Percentiles rank a stretch among this genome's conserved stretches.
These are phyloP conservation scores for Paramyrothecium sp. DNA, from an alignment of 2,329 filamentous ascomycete species.

Conservation along the genomic window DNA sequence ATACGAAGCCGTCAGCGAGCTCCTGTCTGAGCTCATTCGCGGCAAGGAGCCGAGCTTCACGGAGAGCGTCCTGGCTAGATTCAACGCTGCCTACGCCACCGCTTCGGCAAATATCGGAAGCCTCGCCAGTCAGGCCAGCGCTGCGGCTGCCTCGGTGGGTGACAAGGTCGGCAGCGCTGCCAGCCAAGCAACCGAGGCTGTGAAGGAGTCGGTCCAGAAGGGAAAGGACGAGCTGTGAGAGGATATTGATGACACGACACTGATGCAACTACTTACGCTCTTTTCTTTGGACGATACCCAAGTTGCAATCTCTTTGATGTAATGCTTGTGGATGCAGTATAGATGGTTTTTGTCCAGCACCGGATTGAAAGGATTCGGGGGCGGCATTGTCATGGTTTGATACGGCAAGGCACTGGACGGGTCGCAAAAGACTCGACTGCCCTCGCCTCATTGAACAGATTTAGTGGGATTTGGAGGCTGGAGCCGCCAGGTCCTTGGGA, in stretches of 20 bases:
- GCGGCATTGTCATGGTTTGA: too few species aligned
- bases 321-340: too few species aligned
- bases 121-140: conserved; percentile 31
- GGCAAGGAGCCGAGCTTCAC: conserved; percentile 81
- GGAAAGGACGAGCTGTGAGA: conserved; percentile 40
- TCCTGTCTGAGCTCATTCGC: conserved; percentile 73
- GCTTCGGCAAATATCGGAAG: conserved; percentile 56
- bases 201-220: conserved; percentile 35
- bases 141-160: conserved; percentile 28
- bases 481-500: too few species aligned
- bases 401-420: too few species aligned
- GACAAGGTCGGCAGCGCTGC: conserved; percentile 35
- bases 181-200: conserved; percentile 39
- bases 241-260: background rate
- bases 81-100: conserved; percentile 71
- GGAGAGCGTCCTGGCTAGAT: conserved; percentile 72
- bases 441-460: too few species aligned
- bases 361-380: too few species aligned
- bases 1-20: conserved; percentile 66
- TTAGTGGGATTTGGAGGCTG: too few species aligned
- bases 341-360: too few species aligned
- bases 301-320: too few species aligned
- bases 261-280: conserved; percentile 11
- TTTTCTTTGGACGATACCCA: conserved; percentile 23
- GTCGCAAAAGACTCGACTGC: too few species aligned